These are phyloP conservation scores for Pyrenophora teres DNA, from an alignment of 2,329 filamentous ascomycete species.

Conservation along the genomic window DNA sequence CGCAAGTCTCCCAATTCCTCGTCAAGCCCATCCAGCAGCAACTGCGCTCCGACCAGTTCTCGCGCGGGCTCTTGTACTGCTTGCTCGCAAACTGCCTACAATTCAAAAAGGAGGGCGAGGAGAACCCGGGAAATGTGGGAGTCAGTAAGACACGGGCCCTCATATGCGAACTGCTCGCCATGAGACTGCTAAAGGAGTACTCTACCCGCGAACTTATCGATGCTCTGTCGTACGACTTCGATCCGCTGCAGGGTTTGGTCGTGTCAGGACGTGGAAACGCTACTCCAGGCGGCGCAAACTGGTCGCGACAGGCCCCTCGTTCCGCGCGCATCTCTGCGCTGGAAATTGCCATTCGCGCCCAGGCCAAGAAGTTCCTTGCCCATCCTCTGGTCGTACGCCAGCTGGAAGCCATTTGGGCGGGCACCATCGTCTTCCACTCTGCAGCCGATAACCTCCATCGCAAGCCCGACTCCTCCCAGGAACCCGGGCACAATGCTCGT, in stretches of 20 bases:
- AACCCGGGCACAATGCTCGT: constrained; percentile 26
- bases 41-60: constrained; percentile 82
- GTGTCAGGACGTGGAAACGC: constrained; percentile 47
- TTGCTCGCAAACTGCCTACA: constrained; percentile 93
- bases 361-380: constrained; percentile 88
- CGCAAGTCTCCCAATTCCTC: constrained; percentile 92
- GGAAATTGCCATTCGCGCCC: constrained; percentile 89
- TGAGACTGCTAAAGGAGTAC: constrained; percentile 89
- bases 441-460: constrained; percentile 84
- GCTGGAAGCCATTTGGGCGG: constrained; percentile 96
- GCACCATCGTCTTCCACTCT: constrained; percentile 92
- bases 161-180: constrained; percentile 87
- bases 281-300: constrained; percentile 32
- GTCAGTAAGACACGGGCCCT: constrained; percentile 82
- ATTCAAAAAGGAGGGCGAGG: constrained; percentile 83
- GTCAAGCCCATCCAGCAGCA: constrained; percentile 94
- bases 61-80: constrained; percentile 83
- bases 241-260: constrained; percentile 81
- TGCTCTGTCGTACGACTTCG: constrained; percentile 92
- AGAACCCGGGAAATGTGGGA: constrained; percentile 81
- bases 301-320: constrained; percentile 45
- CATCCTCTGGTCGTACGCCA: constrained; percentile 92
- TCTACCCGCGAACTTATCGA: constrained; percentile 89
- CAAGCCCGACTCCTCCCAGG: constrained; percentile 48
- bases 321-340: constrained; percentile 84